Conservation (phyloP, 768 basidiomycete genomes). For the Mycena olivaceomarginata region DNA sequence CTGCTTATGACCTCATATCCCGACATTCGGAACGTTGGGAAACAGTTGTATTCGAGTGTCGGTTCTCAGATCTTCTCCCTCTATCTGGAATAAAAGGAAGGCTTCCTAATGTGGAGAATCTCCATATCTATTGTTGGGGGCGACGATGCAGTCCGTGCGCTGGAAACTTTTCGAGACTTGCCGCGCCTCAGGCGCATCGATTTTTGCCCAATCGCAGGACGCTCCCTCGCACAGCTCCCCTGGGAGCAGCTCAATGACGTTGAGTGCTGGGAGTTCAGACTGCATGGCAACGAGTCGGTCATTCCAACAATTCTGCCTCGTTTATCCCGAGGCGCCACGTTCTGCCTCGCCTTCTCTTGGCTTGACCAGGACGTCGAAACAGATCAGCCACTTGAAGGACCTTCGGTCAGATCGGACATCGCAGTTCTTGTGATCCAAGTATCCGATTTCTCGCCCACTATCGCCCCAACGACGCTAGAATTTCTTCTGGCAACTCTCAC, state of each 20-base stretch:
- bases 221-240: background rate
- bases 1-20: background rate
- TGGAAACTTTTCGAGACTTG: background rate
- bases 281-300: background rate
- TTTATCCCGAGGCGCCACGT: background rate
- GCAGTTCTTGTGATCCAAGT: background rate
- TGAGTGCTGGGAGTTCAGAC: too few species aligned
- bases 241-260: slow-evolving; percentile 1
- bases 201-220: background rate
- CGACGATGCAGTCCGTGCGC: background rate
- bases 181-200: background rate
- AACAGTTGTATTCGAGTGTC: background rate
- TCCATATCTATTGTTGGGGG: background rate
- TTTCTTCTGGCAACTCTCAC: background rate
- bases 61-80: background rate
- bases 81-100: background rate
- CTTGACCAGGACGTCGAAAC: background rate
- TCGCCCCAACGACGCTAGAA: background rate
- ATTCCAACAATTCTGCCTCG: background rate
- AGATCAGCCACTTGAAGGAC: background rate
- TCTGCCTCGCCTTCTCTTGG: background rate
- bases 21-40: slow-evolving; percentile 12
- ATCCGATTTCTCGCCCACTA: background rate
- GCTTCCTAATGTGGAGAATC: background rate
- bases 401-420: background rate